A percentile compares a stretch with the other conserved stretches of the same genome.
Conservation (phyloP, 2,329 filamentous ascomycete genomes). For the Decorospora gaudefroyi region DNA sequence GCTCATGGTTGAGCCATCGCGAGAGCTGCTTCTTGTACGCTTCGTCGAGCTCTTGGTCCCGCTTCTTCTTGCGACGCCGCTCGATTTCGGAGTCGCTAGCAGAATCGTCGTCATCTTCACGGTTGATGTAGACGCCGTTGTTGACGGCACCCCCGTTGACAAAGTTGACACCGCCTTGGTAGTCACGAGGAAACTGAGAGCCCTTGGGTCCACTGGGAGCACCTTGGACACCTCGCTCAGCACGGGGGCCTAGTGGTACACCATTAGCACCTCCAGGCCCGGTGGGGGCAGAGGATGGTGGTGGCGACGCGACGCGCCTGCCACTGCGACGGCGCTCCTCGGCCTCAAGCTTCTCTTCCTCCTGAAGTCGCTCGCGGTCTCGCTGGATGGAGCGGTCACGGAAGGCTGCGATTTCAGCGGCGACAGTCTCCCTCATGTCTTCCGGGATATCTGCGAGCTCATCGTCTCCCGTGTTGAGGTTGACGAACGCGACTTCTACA, state of each 20-base stretch:
- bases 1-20: constrained; percentile 88
- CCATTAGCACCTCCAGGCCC: constrained; percentile 70
- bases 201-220: constrained; percentile 74
- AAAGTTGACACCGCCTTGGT: constrained; percentile 79
- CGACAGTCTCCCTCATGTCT: constrained; percentile 94
- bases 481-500: constrained; percentile 87
- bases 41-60: constrained; percentile 76
- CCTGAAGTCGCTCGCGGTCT: constrained; percentile 82
- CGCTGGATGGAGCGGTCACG: constrained; percentile 86
- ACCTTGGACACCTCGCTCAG: constrained; percentile 67
- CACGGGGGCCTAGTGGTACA: constrained; percentile 73
- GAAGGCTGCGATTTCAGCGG: constrained; percentile 92
- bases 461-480: constrained; percentile 74
- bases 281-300: constrained; percentile 59
- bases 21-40: constrained; percentile 82
- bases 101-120: constrained; percentile 84
- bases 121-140: constrained; percentile 58
- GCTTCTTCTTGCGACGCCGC: constrained; percentile 69
- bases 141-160: constrained; percentile 76
- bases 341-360: constrained; percentile 91
- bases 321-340: constrained; percentile 74
- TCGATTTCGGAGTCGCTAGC: constrained; percentile 87
- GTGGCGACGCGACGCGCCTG: constrained; percentile 74
- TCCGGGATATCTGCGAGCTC: constrained; percentile 93
- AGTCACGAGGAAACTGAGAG: constrained; percentile 69